Evolutionary conservation across 345 rosid genomes (phyloP).

Genomic region (Eucalyptus sideroxylon): DNA sequence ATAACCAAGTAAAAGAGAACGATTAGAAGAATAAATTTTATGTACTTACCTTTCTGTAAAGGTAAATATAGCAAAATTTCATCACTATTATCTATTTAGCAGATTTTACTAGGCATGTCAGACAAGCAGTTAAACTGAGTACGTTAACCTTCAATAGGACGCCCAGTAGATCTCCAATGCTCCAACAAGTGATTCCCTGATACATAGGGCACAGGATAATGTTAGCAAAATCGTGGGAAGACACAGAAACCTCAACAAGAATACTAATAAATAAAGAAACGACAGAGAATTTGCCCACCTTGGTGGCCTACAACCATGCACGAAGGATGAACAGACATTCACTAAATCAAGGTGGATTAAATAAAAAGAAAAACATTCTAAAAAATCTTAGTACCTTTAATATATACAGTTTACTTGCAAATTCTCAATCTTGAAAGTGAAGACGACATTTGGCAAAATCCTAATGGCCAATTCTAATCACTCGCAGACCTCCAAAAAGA

Average conservation of each 20-base stretch:
- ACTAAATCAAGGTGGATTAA: background rate
- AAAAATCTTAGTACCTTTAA: background rate
- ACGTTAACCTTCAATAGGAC: slow-evolving; percentile 24
- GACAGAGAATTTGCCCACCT: background rate
- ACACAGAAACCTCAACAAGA: background rate
- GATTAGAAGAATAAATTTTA: background rate
- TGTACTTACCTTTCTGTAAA: background rate
- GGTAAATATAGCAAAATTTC: background rate
- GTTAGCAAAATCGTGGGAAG: background rate
- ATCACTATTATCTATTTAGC: background rate
- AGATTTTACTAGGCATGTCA: background rate
- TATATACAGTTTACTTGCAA: background rate
- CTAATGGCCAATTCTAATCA: background rate
- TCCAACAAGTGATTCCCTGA: slow-evolving; percentile 43
- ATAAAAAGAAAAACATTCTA: background rate
- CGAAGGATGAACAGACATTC: background rate
- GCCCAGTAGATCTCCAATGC: slow-evolving; percentile 28
- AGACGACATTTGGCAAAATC: background rate
- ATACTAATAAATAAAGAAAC: background rate
- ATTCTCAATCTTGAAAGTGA: background rate
- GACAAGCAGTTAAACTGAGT: background rate
- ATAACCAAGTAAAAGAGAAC: background rate
- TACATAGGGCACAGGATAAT: background rate
- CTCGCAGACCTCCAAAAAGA: background rate
- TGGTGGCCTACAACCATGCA: background rate